phyloP scores from a whole-genome alignment of 1,284 basidiomycete species.

The Leccinum subspadiceum region DNA sequence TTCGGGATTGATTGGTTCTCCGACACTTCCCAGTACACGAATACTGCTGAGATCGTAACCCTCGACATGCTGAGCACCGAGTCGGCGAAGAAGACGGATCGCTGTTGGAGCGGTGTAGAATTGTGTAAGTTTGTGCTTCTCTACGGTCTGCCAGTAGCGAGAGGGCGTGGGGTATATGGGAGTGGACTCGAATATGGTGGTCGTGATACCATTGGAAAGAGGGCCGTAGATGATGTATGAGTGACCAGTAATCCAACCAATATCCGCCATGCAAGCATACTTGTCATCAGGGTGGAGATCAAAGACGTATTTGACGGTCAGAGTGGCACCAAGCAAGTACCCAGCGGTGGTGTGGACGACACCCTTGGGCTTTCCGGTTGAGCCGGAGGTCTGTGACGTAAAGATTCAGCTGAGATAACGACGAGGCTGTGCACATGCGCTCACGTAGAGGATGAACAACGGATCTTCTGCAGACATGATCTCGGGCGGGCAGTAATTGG shows the following conservation, averaged over 20 bases:
- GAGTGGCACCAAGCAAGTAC: conserved; percentile 85
- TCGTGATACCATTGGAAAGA: conserved; percentile 86
- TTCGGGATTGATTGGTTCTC: conserved; percentile 99
- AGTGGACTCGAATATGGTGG: conserved; percentile 95
- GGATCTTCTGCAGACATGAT: conserved; percentile 91
- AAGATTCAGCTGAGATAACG: not conserved
- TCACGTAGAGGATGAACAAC: conserved; percentile 94
- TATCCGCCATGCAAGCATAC: conserved; percentile 98
- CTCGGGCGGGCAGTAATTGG: conserved; percentile 88
- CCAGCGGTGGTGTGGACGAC: conserved; percentile 96
- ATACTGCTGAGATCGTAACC: conserved; percentile 82
- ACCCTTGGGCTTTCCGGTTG: conserved; percentile 96
- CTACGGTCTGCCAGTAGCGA: conserved; percentile 96
- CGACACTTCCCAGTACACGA: conserved; percentile 90
- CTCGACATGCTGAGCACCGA: conserved; percentile 87
- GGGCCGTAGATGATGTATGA: conserved; percentile 98
- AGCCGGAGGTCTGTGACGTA: conserved; percentile 77
- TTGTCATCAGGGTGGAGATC: conserved; percentile 91
- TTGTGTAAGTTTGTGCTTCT: conserved; percentile 91
- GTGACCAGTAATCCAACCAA: conserved; percentile 99
- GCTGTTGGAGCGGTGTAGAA: conserved; percentile 94
- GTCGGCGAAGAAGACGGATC: conserved; percentile 87
- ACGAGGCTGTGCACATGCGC: conserved; percentile 30
- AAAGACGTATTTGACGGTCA: conserved; percentile 96
- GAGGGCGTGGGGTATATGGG: conserved; percentile 96